These are phyloP conservation scores for Bipolaris zeicola DNA, from an alignment of 2,329 filamentous ascomycete genomes.

Conservation along the genomic window DNA sequence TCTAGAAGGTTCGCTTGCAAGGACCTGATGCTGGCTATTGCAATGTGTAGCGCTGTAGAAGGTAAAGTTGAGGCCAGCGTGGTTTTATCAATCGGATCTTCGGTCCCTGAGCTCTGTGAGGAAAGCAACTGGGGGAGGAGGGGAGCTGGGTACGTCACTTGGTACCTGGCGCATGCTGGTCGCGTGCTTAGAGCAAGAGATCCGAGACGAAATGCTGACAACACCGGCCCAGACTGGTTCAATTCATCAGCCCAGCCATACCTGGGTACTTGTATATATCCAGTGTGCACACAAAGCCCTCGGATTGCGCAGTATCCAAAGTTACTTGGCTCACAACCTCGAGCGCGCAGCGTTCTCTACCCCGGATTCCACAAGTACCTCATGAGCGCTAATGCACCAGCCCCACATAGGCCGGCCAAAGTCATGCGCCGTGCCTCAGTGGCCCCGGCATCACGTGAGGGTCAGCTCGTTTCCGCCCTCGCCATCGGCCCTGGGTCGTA, in stretches of 20 bases:
- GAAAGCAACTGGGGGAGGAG: conserved; percentile 6
- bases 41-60: neutral
- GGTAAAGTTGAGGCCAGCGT: neutral
- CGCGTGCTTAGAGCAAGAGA: conserved; percentile 4
- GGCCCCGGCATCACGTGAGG: conserved; percentile 10
- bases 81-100: conserved; percentile 12
- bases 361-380: conserved; percentile 15
- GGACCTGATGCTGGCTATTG: conserved; percentile 6
- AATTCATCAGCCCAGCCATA: neutral
- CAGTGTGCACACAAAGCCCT: too few relatives aligned
- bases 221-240: neutral
- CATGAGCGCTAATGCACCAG: conserved; percentile 10
- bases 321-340: neutral
- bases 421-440: neutral
- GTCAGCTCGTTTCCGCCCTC: neutral
- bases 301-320: too few relatives aligned
- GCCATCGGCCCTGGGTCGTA: conserved; percentile 4
- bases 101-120: conserved; percentile 11
- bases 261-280: neutral
- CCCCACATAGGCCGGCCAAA: conserved; percentile 6
- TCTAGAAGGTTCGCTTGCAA: conserved; percentile 19
- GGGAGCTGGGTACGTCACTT: conserved; percentile 17
- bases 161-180: conserved; percentile 21
- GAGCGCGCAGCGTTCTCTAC: conserved; percentile 1
- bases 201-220: neutral